Conservation (phyloP, 2,329 filamentous ascomycete genomes). For the Orbilia brochopaga region DNA sequence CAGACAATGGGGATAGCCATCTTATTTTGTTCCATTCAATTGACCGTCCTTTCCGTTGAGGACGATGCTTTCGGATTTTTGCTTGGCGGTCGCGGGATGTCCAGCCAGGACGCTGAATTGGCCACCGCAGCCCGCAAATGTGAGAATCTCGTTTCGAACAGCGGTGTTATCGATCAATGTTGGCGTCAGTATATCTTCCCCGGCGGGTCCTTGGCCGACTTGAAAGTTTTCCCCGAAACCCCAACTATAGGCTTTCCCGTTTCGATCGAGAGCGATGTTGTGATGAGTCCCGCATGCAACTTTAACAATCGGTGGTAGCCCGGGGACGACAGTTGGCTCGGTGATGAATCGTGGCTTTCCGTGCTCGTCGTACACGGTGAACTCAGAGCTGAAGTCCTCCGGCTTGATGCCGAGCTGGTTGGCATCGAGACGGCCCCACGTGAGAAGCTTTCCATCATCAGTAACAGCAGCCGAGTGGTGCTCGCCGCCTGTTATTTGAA, state of each 20-base stretch:
- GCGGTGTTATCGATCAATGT: slow-evolving; percentile 85
- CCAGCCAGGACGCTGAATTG: slow-evolving; percentile 75
- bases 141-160: slow-evolving; percentile 74
- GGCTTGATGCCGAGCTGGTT: slow-evolving; percentile 66
- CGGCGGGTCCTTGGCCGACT: slow-evolving; percentile 73
- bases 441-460: slow-evolving; percentile 65
- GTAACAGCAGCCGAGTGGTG: slow-evolving; percentile 76
- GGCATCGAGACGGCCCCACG: slow-evolving; percentile 67
- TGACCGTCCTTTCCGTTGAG: slow-evolving; percentile 40
- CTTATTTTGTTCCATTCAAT: slow-evolving; percentile 29
- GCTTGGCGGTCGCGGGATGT: slow-evolving; percentile 46
- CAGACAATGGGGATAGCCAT: not conserved
- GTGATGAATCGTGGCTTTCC: slow-evolving; percentile 74
- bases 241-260: slow-evolving; percentile 77
- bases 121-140: slow-evolving; percentile 83
- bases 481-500: slow-evolving; percentile 71
- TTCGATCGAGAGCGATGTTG: slow-evolving; percentile 69
- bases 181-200: slow-evolving; percentile 79
- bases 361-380: slow-evolving; percentile 69
- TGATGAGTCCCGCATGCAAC: slow-evolving; percentile 74
- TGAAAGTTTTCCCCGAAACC: slow-evolving; percentile 82
- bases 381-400: slow-evolving; percentile 64
- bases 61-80: slow-evolving; percentile 20
- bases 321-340: slow-evolving; percentile 68
- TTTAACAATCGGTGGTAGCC: slow-evolving; percentile 63